A percentile compares a stretch with the other conserved stretches of the same genome.
Evolutionary conservation across 2,329 filamentous ascomycete genomes (phyloP).

Genomic region (Bimuria novae-zelandiae): DNA sequence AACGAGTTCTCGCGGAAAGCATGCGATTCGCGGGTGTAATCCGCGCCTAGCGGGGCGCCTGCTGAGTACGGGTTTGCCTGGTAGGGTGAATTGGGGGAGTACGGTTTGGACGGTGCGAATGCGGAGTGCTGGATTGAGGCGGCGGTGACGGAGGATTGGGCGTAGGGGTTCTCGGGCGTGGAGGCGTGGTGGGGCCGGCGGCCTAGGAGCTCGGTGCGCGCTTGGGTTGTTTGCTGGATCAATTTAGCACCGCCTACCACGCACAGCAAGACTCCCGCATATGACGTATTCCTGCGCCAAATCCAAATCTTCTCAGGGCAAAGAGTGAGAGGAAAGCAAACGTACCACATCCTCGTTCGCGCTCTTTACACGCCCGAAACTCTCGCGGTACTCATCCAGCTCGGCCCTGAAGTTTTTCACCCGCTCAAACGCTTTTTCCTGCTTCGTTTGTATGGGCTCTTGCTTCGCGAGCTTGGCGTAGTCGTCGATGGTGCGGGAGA

Average conservation of each 20-base stretch:
- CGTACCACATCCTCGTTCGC: conserved; percentile 73
- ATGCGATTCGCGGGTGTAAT: conserved; percentile 75
- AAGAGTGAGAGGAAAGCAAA: conserved; percentile 3
- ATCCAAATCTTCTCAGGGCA: too few relatives aligned
- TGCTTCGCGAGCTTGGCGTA: conserved; percentile 84
- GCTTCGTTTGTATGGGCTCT: conserved; percentile 88
- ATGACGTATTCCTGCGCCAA: too few relatives aligned
- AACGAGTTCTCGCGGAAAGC: conserved; percentile 89
- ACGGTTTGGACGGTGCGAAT: conserved; percentile 36
- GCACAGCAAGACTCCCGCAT: conserved; percentile 11
- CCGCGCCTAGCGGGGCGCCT: conserved; percentile 42
- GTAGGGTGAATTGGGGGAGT: conserved; percentile 40
- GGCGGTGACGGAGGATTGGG: conserved; percentile 43
- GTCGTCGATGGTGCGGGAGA: conserved; percentile 89
- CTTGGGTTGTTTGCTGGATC: conserved; percentile 67
- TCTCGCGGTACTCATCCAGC: conserved; percentile 75
- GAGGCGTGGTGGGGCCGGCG: conserved; percentile 76
- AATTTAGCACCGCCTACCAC: too few relatives aligned
- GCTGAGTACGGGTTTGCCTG: conserved; percentile 49
- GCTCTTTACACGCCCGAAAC: conserved; percentile 77
- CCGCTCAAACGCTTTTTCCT: conserved; percentile 85
- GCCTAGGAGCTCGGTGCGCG: conserved; percentile 82
- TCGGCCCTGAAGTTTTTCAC: conserved; percentile 85
- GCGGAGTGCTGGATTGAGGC: conserved; percentile 29
- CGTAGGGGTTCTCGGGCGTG: conserved; percentile 94